Conservation (phyloP, 805 yeast genomes). For the Helenozyma baotianmanensis region DNA sequence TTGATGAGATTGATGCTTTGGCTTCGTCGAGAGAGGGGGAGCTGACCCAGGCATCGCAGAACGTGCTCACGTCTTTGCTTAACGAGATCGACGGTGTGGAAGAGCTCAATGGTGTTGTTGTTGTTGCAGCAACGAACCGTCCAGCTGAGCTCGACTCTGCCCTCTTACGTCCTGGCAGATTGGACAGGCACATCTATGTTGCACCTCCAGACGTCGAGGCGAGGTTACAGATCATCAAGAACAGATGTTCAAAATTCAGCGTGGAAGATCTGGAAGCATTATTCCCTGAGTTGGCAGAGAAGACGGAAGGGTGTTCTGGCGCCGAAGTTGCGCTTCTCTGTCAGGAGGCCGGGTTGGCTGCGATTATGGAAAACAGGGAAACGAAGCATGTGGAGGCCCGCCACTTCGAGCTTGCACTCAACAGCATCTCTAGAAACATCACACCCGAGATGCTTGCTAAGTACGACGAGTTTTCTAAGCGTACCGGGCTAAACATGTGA, state of each 20-base stretch:
- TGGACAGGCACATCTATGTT: slow-evolving; percentile 90
- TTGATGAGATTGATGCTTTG: slow-evolving; percentile 95
- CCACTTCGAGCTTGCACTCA: slow-evolving; percentile 72
- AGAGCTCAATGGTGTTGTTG: slow-evolving; percentile 86
- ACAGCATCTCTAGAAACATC: slow-evolving; percentile 69
- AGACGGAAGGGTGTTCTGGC: slow-evolving; percentile 91
- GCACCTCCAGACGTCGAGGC: slow-evolving; percentile 87
- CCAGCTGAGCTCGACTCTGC: slow-evolving; percentile 95
- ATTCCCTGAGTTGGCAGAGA: slow-evolving; percentile 49
- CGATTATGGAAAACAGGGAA: slow-evolving; percentile 73
- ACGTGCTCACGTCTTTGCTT: slow-evolving; percentile 83
- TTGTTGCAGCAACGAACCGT: slow-evolving; percentile 94
- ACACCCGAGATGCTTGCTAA: slow-evolving; percentile 81
- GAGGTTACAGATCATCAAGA: slow-evolving; percentile 68
- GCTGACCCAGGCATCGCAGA: slow-evolving; percentile 66
- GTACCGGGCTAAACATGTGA: slow-evolving; percentile 29
- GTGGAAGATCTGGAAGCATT: slow-evolving; percentile 39
- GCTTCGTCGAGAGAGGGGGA: slow-evolving; percentile 69
- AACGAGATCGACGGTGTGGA: slow-evolving; percentile 98
- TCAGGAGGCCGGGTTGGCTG: slow-evolving; percentile 94
- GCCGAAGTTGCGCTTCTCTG: slow-evolving; percentile 90
- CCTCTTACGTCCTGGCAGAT: slow-evolving; percentile 87
- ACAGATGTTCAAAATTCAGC: slow-evolving; percentile 64
- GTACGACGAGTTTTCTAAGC: slow-evolving; percentile 51
- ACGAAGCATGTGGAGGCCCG: slow-evolving; percentile 49